Evolutionary conservation across 495 filamentous ascomycete species (phyloP), one percentile per base, ranked within the genome.

Genomic region (Haplographium delicatum): DNA sequence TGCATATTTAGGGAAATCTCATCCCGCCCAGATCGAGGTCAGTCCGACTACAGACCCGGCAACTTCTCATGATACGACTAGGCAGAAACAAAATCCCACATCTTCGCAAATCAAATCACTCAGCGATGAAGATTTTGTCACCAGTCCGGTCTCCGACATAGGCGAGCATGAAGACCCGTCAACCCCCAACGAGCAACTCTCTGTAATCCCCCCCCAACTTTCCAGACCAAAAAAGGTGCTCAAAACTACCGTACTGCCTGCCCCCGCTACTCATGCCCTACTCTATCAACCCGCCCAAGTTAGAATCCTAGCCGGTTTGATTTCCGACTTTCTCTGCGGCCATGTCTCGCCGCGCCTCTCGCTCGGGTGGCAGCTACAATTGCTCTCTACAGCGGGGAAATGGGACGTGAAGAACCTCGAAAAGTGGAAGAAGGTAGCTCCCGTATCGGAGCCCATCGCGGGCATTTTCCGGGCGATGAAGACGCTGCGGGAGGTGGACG

Each of bases 401-500:
- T 96, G 91, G 91, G 91, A 96, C 62, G 88, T 97, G 50, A 96
- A 97, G 72, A 97, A 97, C 64, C 79, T 96, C 10, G 82, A 75
- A 48, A 96, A 96, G 58, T 97, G 91, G 91, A 74, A 85, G 56
- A 78, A 79, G 24, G 84, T 94, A 0, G 64, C 68, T 7, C 84
- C 90, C 1, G 86, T 95, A 18, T 93, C 88, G 1, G 73, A 76
- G 19, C 81, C 83, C 5, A 91, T 97, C 39, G 80, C 67, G 4
- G 79, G 82, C 24, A 72, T 86, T 13, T 95, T 96, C 64, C 79
- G 84, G 2, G 88, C 87, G 3, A 82, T 96, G 70, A 96, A 96
- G 68, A 94, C 89, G 44, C 75, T 94, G 3, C 80, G 89, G 18
- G 86, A 93, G 64, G 81, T 88, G 1, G 91, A 97, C 60, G 85